Evolutionary conservation across 306 rosid genomes (phyloP).

Genomic region (Quillaja saponaria): DNA sequence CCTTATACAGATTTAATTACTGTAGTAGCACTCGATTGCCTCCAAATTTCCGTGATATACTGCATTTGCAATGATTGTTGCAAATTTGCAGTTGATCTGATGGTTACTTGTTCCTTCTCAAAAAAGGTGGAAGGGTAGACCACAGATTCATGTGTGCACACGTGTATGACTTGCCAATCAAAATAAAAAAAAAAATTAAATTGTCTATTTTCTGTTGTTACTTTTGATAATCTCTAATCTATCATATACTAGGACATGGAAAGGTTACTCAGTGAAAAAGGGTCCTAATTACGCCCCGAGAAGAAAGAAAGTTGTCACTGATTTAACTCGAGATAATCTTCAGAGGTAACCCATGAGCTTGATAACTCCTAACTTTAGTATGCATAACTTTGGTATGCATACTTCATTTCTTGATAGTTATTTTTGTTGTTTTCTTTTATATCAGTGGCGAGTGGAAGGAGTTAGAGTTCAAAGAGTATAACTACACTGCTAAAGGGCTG

Average conservation of each 20-base stretch:
- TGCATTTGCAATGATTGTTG: constrained; percentile 10
- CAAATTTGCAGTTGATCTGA: too few relatives aligned
- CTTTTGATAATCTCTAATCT: constrained; percentile 1
- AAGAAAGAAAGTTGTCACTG: constrained; percentile 72
- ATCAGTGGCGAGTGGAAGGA: constrained; percentile 85
- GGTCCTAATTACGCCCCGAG: constrained; percentile 83
- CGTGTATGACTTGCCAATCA: too few relatives aligned
- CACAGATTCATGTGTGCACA: too few relatives aligned
- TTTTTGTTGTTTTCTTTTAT: constrained; percentile 13
- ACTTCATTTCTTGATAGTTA: too few relatives aligned
- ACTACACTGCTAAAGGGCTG: constrained; percentile 83
- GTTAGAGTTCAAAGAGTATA: constrained; percentile 78
- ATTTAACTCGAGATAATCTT: constrained; percentile 74
- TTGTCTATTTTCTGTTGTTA: constrained; percentile 13
- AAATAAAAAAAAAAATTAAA: too few relatives aligned
- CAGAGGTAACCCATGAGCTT: constrained; percentile 56
- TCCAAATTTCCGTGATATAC: background rate
- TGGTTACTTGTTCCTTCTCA: too few relatives aligned
- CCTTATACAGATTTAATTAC: too few relatives aligned
- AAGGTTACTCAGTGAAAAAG: constrained; percentile 61
- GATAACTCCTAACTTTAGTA: background rate
- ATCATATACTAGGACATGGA: constrained; percentile 62
- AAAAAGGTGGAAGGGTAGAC: too few relatives aligned
- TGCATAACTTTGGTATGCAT: too few relatives aligned
- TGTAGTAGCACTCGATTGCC: constrained; percentile 2